A percentile compares a stretch with the other conserved stretches of the same genome.
Evolutionary conservation across 2,329 filamentous ascomycete species (phyloP).

Genomic region (Pseudopithomyces maydicus): DNA sequence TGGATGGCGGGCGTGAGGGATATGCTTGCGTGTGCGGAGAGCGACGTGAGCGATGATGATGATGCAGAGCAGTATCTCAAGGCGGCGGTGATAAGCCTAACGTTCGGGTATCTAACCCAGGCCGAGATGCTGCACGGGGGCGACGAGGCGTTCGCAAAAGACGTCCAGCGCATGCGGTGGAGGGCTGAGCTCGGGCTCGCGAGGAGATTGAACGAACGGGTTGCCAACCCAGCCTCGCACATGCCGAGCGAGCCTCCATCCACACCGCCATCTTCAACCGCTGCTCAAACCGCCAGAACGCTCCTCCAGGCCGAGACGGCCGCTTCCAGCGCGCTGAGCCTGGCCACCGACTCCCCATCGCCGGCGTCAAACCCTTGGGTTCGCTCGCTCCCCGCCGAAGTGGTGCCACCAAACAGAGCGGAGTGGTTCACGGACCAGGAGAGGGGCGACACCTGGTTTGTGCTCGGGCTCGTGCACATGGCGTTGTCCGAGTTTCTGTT

Average conservation of each 20-base stretch:
- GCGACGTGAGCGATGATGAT: slow-evolving; percentile 18
- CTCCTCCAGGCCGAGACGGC: slow-evolving; percentile 34
- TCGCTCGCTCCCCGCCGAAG: slow-evolving; percentile 32
- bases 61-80: slow-evolving; percentile 29
- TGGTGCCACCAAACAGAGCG: slow-evolving; percentile 37
- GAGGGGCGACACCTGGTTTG: slow-evolving; percentile 36
- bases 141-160: slow-evolving; percentile 21
- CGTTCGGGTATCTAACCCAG: slow-evolving; percentile 39
- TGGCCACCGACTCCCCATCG: slow-evolving; percentile 34
- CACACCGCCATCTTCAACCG: too few species aligned
- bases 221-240: slow-evolving; percentile 23
- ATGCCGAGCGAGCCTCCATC: too few species aligned
- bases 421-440: slow-evolving; percentile 35
- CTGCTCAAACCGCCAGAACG: too few species aligned
- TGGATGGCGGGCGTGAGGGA: slow-evolving; percentile 26
- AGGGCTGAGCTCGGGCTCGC: slow-evolving; percentile 32
- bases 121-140: slow-evolving; percentile 32
- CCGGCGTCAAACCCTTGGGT: slow-evolving; percentile 37
- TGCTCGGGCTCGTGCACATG: slow-evolving; percentile 31
- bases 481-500: slow-evolving; percentile 37
- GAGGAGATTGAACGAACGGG: slow-evolving; percentile 25
- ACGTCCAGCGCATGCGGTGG: slow-evolving; percentile 37
- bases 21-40: slow-evolving; percentile 25
- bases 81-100: slow-evolving; percentile 33
- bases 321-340: slow-evolving; percentile 28